These are phyloP conservation scores for Curvularia eragrostidis DNA, from an alignment of 2,329 filamentous ascomycete species.

Conservation along the genomic window DNA sequence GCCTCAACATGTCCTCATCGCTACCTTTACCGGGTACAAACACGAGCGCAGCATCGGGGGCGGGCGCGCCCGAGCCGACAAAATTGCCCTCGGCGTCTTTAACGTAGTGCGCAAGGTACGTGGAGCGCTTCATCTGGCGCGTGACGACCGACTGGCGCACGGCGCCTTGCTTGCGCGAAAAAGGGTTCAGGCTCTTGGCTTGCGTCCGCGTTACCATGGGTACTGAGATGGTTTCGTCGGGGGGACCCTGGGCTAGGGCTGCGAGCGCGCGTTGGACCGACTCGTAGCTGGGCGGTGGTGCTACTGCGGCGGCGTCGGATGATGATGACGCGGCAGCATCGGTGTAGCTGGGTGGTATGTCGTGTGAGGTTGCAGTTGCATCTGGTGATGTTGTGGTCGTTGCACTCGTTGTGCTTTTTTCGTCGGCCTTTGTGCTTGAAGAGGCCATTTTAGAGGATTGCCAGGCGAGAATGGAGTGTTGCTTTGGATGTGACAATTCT, in stretches of 20 bases:
- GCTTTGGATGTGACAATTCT: too few species aligned
- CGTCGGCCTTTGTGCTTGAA: too few species aligned
- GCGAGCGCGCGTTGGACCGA: conserved; percentile 12
- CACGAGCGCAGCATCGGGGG: conserved; percentile 34
- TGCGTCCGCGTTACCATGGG: conserved; percentile 21
- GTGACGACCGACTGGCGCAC: conserved; percentile 8
- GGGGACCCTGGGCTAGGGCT: conserved; percentile 9
- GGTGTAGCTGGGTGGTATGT: conserved; percentile 16
- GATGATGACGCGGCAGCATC: neutral
- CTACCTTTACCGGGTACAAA: conserved; percentile 41
- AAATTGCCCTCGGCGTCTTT: conserved; percentile 40
- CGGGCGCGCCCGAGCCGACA: conserved; percentile 31
- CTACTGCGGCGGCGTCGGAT: neutral
- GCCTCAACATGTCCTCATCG: conserved; percentile 34
- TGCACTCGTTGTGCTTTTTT: too few species aligned
- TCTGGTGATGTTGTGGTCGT: too few species aligned
- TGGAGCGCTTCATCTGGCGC: conserved; percentile 30
- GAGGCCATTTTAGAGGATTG: too few species aligned
- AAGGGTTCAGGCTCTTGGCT: conserved; percentile 24
- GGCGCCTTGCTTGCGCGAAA: conserved; percentile 17
- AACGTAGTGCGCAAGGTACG: conserved; percentile 40
- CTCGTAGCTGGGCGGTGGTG: conserved; percentile 17
- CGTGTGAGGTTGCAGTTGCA: neutral
- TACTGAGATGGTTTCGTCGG: conserved; percentile 22
- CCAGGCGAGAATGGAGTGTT: too few species aligned